phyloP scores from a whole-genome alignment of 306 rosid genomes.

The Lupinus albus region DNA sequence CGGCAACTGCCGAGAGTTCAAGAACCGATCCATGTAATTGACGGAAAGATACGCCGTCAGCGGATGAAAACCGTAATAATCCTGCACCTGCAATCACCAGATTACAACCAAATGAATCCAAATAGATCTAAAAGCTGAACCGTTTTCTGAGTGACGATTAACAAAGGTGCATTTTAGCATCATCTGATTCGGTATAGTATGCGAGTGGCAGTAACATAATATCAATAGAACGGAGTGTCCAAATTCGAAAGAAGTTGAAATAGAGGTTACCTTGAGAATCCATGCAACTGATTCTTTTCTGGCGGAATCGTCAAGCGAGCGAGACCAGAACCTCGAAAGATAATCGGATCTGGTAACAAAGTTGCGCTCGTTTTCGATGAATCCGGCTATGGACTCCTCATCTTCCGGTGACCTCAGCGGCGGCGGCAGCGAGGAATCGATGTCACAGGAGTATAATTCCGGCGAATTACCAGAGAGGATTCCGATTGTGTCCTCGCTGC shows the following conservation, averaged over 20 bases:
- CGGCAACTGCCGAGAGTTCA: conserved; percentile 80
- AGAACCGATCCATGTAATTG: conserved; percentile 91
- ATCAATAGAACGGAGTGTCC: conserved; percentile 30
- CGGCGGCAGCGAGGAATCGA: conserved; percentile 48
- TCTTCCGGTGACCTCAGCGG: conserved; percentile 19
- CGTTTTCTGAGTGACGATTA: conserved; percentile 25
- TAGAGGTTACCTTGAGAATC: conserved; percentile 81
- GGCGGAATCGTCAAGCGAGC: conserved; percentile 66
- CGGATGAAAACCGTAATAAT: conserved; percentile 74
- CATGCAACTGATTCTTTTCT: conserved; percentile 88
- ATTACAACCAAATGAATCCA: neutral
- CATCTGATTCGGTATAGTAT: conserved; percentile 13
- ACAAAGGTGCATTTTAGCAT: conserved; percentile 33
- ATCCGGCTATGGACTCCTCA: conserved; percentile 76
- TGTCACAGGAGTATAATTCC: conserved; percentile 61
- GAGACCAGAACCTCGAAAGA: conserved; percentile 63
- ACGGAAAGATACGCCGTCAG: conserved; percentile 92
- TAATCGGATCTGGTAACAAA: conserved; percentile 81
- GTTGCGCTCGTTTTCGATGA: conserved; percentile 78
- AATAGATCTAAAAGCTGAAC: conserved; percentile 36
- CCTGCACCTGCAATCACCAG: conserved; percentile 66
- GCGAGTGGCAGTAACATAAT: conserved; percentile 50
- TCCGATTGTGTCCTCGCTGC: conserved; percentile 69
- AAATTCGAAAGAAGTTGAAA: neutral
- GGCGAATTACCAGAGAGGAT: conserved; percentile 68